Evolutionary conservation across 2,329 filamentous ascomycete species (phyloP), one percentile per base, ranked within the genome.

Genomic region (Colletotrichum sp.): DNA sequence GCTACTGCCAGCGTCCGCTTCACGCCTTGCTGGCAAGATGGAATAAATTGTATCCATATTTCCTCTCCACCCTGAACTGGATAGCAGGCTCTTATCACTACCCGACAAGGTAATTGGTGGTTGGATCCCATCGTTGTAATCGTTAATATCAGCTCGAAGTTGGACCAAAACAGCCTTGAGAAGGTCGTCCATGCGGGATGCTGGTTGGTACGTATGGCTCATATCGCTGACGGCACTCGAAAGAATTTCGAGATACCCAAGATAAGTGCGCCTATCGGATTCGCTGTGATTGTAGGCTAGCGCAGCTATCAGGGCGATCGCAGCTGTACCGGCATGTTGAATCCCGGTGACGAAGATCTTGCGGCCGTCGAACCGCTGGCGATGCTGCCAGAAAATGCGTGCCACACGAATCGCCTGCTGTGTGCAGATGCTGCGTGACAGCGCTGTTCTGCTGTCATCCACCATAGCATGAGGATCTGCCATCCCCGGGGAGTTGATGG

Each of bases 291-390:
- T 82, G 70, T 84, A 84, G 4, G 86, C 83, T 7, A 88, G 80
- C 0, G 88, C 89, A 4, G 89, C 89, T 49, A 91, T 87, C 52
- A 91, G 82, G 0, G 90, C 89, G 3, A 89, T 89, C 5, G 89
- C 89, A 12, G 90, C 89, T 3, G 89, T 90, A 5, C 89, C 89
- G 32, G 88, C 87, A 81, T 91, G 90, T 77, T 90, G 89, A 64
- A 90, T 85, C 3, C 87, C 88, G 1, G 87, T 87, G 30, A 89
- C 83, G 29, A 88, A 88, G 25, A 90, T 89, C 72, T 88, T 89
- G 71, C 85, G 86, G 2, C 87, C 88, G 69, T 89, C 86, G 69
- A 90, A 90, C 5, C 87, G 84, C 79, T 89, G 88, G 0, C 89
- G 85, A 77, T 91, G 89, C 75, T 90, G 89, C 88, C 88, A 89